A percentile compares a stretch with the other conserved stretches of the same genome.
These are phyloP conservation scores for Fraxinus floribunda DNA, from an alignment of 305 asterid genomes.

Conservation along the genomic window DNA sequence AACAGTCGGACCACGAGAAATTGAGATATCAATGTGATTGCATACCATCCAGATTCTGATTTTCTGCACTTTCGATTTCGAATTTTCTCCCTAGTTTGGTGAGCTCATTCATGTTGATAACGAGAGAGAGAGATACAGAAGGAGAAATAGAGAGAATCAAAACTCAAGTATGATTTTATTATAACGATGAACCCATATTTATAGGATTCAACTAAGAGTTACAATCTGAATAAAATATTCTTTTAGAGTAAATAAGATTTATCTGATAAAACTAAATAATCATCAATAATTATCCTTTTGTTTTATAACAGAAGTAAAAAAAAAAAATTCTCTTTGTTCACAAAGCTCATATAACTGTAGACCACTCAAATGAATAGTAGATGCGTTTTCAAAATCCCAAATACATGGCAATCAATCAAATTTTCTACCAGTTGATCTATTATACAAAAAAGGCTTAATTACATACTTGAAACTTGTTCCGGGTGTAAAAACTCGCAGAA, in stretches of 20 bases:
- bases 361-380: background rate
- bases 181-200: background rate
- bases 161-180: no score
- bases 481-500: background rate
- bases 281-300: background rate
- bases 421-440: background rate
- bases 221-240: background rate
- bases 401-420: background rate
- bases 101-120: no score
- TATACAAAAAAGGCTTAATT: background rate
- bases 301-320: background rate
- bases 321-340: background rate
- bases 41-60: background rate
- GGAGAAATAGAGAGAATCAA: background rate
- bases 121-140: background rate
- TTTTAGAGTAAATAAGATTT: background rate
- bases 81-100: background rate
- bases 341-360: background rate
- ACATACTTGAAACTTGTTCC: background rate
- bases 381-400: background rate
- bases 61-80: background rate
- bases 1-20: background rate
- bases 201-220: background rate
- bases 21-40: background rate
- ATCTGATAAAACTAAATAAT: background rate